Conservation (phyloP, 1,284 basidiomycete species). For the Ustilago bromivora region DNA sequence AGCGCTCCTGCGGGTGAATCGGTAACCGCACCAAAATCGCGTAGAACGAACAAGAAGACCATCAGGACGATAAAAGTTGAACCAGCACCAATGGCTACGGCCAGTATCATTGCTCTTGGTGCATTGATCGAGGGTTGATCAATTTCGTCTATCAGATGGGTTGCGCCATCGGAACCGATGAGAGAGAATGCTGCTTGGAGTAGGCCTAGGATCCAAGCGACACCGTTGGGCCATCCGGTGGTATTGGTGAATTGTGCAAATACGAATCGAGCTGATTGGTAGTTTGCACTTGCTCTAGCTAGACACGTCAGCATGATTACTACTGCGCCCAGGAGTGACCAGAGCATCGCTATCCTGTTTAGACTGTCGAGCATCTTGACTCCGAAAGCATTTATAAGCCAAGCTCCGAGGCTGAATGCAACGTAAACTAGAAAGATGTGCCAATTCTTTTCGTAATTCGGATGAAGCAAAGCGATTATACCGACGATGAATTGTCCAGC, state of each 20-base stretch:
- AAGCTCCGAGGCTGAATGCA: constrained; percentile 50
- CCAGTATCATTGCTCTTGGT: constrained; percentile 75
- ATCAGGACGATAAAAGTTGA: constrained; percentile 77
- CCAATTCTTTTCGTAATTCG: constrained; percentile 65
- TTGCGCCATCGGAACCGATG: constrained; percentile 60
- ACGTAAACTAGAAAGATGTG: constrained; percentile 63
- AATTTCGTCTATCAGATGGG: constrained; percentile 76
- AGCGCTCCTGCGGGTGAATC: constrained; percentile 76
- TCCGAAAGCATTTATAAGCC: constrained; percentile 60
- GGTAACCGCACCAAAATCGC: constrained; percentile 75
- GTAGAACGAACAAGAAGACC: constrained; percentile 78
- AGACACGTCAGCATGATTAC: constrained; percentile 71
- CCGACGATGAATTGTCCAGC: constrained; percentile 69
- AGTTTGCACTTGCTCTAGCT: constrained; percentile 67
- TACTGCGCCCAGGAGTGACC: constrained; percentile 70
- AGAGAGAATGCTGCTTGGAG: constrained; percentile 71
- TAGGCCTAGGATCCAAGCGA: constrained; percentile 72
- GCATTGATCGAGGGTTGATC: constrained; percentile 75
- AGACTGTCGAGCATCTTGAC: constrained; percentile 46
- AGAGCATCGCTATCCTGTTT: constrained; percentile 52
- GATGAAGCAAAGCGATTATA: constrained; percentile 69
- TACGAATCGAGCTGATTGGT: constrained; percentile 70
- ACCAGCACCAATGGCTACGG: constrained; percentile 76
- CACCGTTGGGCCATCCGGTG: constrained; percentile 72
- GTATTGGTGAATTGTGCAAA: constrained; percentile 71